phyloP scores from a whole-genome alignment of 2,329 filamentous ascomycete species.

The Macrophomina phaseolina region DNA sequence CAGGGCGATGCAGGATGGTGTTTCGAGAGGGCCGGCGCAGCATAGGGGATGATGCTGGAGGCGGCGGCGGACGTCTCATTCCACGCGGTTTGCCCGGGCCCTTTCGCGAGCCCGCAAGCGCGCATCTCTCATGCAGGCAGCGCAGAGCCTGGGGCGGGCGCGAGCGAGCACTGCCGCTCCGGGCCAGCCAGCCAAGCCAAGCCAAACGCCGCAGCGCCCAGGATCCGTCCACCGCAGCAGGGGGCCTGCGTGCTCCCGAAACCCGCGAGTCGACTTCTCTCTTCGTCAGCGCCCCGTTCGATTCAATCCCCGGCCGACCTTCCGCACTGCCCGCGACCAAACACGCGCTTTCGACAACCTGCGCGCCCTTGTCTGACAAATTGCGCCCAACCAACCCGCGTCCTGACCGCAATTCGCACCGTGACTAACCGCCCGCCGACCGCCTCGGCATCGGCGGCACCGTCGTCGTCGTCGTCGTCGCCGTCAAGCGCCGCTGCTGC shows the following conservation, averaged over 20 bases:
- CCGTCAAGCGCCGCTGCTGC: neutral
- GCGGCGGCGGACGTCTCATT: constrained; percentile 18
- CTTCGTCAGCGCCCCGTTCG: constrained; percentile 7
- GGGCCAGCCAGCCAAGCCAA: constrained; percentile 9
- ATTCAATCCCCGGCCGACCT: constrained; percentile 2
- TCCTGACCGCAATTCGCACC: constrained; percentile 17
- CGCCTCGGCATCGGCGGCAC: neutral
- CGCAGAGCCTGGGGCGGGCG: neutral
- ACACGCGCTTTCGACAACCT: constrained; percentile 5
- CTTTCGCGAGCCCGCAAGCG: constrained; percentile 16
- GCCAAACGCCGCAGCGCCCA: neutral
- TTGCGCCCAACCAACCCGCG: neutral
- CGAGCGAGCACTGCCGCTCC: constrained; percentile 12
- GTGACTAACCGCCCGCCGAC: neutral
- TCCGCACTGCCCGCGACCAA: constrained; percentile 9
- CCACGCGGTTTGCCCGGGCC: constrained; percentile 12
- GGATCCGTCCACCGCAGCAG: constrained; percentile 16
- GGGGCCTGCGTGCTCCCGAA: constrained; percentile 16
- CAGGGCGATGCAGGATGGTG: constrained; percentile 4
- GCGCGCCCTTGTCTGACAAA: constrained; percentile 22
- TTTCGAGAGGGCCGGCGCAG: constrained; percentile 9
- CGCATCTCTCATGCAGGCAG: constrained; percentile 20
- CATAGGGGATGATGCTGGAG: constrained; percentile 6
- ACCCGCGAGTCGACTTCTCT: neutral
- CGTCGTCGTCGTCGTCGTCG: neutral